Evolutionary conservation across 2,329 filamentous ascomycete species (phyloP).

Genomic region (Endothia cerciana): DNA sequence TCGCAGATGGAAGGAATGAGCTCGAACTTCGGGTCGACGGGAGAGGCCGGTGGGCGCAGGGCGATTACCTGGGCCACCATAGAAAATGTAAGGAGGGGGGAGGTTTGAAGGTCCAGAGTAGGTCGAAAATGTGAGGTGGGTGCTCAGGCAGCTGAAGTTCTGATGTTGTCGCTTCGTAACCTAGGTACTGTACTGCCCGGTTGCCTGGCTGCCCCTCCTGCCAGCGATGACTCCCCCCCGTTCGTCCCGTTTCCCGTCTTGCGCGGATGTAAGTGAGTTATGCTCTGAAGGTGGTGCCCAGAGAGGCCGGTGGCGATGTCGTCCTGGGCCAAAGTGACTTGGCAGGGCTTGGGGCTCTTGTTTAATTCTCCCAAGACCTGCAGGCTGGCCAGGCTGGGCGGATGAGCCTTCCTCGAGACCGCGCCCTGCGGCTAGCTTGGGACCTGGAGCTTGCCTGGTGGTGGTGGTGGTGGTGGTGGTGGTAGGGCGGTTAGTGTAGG

Average conservation of each 20-base stretch:
- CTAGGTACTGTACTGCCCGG: background rate
- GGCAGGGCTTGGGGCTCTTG: too few relatives aligned
- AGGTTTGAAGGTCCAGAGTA: background rate
- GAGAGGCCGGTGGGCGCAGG: background rate
- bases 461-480: background rate
- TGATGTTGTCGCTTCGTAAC: background rate
- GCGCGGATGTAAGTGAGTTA: background rate
- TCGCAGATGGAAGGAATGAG: background rate
- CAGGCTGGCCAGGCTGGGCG: too few relatives aligned
- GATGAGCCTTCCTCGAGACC: background rate
- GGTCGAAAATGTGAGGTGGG: background rate
- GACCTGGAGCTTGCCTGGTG: background rate
- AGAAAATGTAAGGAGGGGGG: background rate
- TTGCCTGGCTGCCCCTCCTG: background rate
- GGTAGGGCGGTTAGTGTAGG: conserved; percentile 3
- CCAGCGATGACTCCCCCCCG: background rate
- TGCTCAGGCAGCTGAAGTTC: background rate
- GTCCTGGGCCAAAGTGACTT: background rate
- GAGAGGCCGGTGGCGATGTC: background rate
- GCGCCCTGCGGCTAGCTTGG: background rate
- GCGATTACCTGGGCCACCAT: background rate
- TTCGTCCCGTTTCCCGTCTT: background rate
- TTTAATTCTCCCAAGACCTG: too few relatives aligned
- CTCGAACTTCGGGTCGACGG: background rate
- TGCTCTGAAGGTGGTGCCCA: background rate